These are phyloP conservation scores for Leishmania major DNA, from an alignment of 208 protist genomes.

Conservation along the genomic window DNA sequence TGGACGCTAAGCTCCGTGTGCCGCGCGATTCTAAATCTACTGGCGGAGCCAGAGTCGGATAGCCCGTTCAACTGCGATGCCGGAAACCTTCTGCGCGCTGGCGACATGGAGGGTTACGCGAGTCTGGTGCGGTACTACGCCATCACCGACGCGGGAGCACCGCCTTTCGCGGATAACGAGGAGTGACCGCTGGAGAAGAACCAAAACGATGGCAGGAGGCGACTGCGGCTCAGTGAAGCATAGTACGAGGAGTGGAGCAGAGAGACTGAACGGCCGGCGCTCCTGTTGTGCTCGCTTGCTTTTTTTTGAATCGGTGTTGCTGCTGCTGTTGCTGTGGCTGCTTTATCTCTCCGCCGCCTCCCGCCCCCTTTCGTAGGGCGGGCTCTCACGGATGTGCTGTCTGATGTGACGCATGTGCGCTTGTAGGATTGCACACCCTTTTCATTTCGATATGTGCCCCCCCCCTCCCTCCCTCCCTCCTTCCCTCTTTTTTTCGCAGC, in stretches of 20 bases:
- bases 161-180: conserved; percentile 37
- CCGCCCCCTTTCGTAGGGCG: background rate
- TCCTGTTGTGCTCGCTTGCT: background rate
- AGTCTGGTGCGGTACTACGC: conserved; percentile 76
- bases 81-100: conserved; percentile 83
- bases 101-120: conserved; percentile 66
- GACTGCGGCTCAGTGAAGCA: background rate
- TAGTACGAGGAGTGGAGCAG: background rate
- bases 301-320: background rate
- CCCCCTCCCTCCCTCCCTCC: background rate
- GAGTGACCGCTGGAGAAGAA: background rate
- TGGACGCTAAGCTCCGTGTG: conserved; percentile 91
- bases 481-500: background rate
- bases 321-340: background rate
- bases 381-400: background rate
- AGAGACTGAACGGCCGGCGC: background rate
- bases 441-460: background rate
- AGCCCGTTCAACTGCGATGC: conserved; percentile 94
- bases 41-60: conserved; percentile 77
- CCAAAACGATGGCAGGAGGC: background rate
- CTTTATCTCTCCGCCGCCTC: background rate
- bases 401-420: background rate
- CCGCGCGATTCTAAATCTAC: conserved; percentile 72
- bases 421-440: background rate
- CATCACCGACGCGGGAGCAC: conserved; percentile 70